Conservation (phyloP, 257 asterid genomes). For the Agastache rugosa region DNA sequence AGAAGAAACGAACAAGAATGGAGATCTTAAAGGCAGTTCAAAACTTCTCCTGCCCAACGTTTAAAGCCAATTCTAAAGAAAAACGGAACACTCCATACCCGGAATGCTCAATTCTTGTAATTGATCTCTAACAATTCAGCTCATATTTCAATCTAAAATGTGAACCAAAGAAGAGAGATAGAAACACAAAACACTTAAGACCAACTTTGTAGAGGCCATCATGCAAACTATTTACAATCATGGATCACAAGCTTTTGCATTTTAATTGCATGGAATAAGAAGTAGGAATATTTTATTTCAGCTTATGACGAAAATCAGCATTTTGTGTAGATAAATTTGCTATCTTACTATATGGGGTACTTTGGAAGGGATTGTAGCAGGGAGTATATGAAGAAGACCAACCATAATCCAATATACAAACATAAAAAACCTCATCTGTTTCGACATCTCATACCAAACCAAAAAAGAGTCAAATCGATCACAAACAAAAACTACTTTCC, state of each 20-base stretch:
- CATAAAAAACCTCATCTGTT: background rate
- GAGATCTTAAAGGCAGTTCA: background rate
- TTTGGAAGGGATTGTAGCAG: too few species aligned
- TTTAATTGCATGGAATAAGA: background rate
- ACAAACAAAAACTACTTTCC: background rate
- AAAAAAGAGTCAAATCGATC: constrained; percentile 1
- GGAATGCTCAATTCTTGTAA: background rate
- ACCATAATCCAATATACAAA: background rate
- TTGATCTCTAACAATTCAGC: background rate
- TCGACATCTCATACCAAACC: background rate
- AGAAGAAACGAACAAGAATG: background rate
- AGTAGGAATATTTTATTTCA: background rate
- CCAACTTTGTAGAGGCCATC: background rate
- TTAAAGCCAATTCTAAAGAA: background rate
- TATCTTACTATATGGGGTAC: background rate
- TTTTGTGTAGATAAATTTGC: background rate
- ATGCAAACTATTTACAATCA: background rate
- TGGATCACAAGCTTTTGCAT: background rate
- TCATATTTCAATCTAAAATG: constrained; percentile 5
- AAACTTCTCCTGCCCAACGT: background rate
- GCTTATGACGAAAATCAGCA: background rate
- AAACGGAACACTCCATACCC: background rate
- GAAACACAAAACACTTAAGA: constrained; percentile 1
- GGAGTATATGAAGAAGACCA: background rate
- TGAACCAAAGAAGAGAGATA: background rate